Conservation (phyloP, 768 basidiomycete genomes). For the Scleroderma citrinum region DNA sequence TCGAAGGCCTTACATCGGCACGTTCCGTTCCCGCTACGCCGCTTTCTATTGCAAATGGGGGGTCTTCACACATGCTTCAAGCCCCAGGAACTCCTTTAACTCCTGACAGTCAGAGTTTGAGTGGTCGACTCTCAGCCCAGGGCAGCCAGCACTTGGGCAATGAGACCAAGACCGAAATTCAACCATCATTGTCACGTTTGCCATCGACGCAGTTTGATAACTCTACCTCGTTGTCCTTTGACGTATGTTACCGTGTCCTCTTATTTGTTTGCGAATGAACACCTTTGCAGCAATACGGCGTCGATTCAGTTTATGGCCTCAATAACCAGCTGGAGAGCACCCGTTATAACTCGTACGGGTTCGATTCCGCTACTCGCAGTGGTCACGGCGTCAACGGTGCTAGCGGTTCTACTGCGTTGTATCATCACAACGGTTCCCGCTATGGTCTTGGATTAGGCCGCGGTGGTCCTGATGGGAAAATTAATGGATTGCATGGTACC, state of each 20-base stretch:
- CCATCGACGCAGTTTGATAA: slow-evolving; percentile 54
- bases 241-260: slow-evolving; percentile 35
- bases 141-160: slow-evolving; percentile 43
- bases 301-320: slow-evolving; percentile 47
- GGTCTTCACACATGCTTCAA: slow-evolving; percentile 46
- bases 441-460: slow-evolving; percentile 67
- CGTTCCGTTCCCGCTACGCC: slow-evolving; percentile 86
- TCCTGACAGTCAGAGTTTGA: slow-evolving; percentile 52
- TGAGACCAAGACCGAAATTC: slow-evolving; percentile 49
- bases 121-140: slow-evolving; percentile 55
- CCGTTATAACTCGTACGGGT: slow-evolving; percentile 53
- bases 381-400: slow-evolving; percentile 30
- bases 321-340: slow-evolving; percentile 45
- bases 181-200: slow-evolving; percentile 68
- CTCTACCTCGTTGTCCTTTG: slow-evolving; percentile 43
- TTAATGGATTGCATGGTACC: slow-evolving; percentile 86
- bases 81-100: slow-evolving; percentile 59
- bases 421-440: slow-evolving; percentile 72
- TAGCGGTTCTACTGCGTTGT: slow-evolving; percentile 68
- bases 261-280: slow-evolving; percentile 7
- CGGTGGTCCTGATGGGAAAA: slow-evolving; percentile 62
- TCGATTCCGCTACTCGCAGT: slow-evolving; percentile 42
- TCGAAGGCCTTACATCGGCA: slow-evolving; percentile 58
- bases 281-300: slow-evolving; percentile 43
- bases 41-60: slow-evolving; percentile 45